Base-by-base conservation (phyloP, 2,329 filamentous ascomycete genomes). In the Talaromyces sp. region DNA sequence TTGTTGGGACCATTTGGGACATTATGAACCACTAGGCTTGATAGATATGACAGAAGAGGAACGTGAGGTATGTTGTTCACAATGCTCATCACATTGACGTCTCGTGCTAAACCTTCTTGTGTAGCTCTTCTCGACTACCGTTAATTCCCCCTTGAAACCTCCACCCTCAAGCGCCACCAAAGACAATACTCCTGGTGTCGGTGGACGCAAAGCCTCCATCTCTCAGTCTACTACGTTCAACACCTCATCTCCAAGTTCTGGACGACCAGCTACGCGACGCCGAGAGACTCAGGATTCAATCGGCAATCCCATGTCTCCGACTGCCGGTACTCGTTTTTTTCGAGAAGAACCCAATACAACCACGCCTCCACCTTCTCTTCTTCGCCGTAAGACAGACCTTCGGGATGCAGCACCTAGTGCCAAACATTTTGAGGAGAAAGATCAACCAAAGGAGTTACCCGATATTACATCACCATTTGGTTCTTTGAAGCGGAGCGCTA, bases 61-160 rank as follows among this genome's bases (percentile, higher is more conserved):
- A 76, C 84, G 80, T 77, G 85, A 88, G 79, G 86, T 88, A 71
- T 63, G 61, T 56, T 5, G 16, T 31, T 60, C 35, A 52, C 59
- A 50, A 60, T 33, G 52, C 33, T 33, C 21, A 56, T 18, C 9
- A 18, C 8, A 44, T 28, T 23, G 9, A 16, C 11, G 18, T 23
- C 18, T 46, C 9, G 18, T 64, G 57, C 48, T 59, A 18, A 56
- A 64, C 63, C 64, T 73, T 35, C 7, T n/a, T 66, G 74, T 71
- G 58, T 75, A 96, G 89, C 81, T 90, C 66, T 97, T 97, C 76
- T 79, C 86, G 58, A 86, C 85, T 58, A 95, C 96, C 67, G 92
- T 99, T 73, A 99, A 98, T 76, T 97, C 95, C 39, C 90, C 92
- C 37, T 81, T 97, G 68, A 98, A 98, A 77, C 89, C 91, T 8